A percentile compares a stretch with the other conserved stretches of the same genome.
Conservation (phyloP, 139 green algal species). For the Medakamo hakoo region DNA sequence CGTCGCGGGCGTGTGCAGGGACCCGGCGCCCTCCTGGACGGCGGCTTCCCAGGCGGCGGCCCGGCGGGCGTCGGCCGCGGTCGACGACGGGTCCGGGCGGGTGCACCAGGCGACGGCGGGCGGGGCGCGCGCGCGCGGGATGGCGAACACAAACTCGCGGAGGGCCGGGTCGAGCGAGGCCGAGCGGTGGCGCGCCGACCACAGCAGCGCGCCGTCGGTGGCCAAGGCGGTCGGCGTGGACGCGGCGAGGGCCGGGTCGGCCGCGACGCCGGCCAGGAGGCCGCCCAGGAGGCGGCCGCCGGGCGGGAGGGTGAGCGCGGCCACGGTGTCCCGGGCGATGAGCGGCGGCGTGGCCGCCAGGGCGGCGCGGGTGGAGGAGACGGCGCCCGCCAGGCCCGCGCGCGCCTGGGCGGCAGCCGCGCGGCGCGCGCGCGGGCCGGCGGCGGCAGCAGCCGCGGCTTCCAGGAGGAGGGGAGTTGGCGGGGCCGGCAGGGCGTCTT, state of each 20-base stretch:
- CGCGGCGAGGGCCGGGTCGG: too few relatives aligned
- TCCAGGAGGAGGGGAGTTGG: constrained; percentile 1
- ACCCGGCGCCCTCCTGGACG: not conserved
- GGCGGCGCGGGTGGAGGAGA: not conserved
- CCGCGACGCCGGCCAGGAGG: too few relatives aligned
- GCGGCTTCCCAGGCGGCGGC: constrained; percentile 13
- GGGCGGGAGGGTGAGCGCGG: not conserved
- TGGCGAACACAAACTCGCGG: constrained; percentile 60
- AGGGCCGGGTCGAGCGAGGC: constrained; percentile 32
- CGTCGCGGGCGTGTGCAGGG: constrained; percentile 49
- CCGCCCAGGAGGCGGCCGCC: constrained; percentile 4
- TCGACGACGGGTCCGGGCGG: constrained; percentile 15
- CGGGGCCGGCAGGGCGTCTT: not conserved
- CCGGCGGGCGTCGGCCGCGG: constrained; percentile 13
- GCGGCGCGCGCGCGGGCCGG: constrained; percentile 10
- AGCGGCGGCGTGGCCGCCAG: not conserved
- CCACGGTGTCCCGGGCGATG: not conserved
- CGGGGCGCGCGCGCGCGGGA: constrained; percentile 53
- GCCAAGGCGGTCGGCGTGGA: too few relatives aligned
- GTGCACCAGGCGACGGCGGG: constrained; percentile 32
- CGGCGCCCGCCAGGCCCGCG: too few relatives aligned
- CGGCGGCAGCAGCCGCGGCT: constrained; percentile 10
- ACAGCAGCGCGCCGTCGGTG: too few relatives aligned
- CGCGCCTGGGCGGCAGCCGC: constrained; percentile 10
- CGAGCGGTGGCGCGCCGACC: constrained; percentile 15